Percentiles rank a stretch among this genome's conserved stretches.
Conservation (phyloP, 2,329 filamentous ascomycete species). For the Exophiala alcalophila region DNA sequence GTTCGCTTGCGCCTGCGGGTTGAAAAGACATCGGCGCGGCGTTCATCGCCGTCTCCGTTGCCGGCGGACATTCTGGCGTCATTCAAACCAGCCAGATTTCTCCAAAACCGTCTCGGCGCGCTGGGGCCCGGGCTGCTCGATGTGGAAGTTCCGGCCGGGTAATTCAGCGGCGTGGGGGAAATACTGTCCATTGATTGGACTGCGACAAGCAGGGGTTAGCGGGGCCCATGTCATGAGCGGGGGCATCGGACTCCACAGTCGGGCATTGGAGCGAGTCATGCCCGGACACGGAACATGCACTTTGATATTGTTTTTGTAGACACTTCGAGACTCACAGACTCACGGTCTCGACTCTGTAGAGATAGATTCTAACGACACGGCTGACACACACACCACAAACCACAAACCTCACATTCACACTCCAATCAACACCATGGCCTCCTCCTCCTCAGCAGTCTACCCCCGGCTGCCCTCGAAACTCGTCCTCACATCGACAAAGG, state of each 20-base stretch:
- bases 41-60: conserved; percentile 7
- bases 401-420: no score
- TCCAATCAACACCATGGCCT: conserved; percentile 9
- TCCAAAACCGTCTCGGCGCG: not conserved
- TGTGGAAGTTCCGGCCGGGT: conserved; percentile 7
- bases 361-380: not conserved
- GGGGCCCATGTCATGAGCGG: no score
- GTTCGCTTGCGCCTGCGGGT: no score
- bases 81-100: no score
- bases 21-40: no score
- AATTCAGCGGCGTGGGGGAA: not conserved
- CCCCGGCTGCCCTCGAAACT: conserved; percentile 55
- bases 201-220: not conserved
- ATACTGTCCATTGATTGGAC: no score
- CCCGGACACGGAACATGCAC: no score
- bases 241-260: no score
- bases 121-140: conserved; percentile 3
- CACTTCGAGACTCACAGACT: no score
- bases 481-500: conserved; percentile 72
- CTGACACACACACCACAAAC: not conserved
- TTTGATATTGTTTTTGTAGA: no score
- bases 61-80: conserved; percentile 10
- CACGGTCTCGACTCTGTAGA: no score
- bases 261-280: no score
- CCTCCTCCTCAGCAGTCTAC: conserved; percentile 24